Base-by-base conservation (phyloP, 768 basidiomycete genomes). In the Termitomyces sp. region DNA sequence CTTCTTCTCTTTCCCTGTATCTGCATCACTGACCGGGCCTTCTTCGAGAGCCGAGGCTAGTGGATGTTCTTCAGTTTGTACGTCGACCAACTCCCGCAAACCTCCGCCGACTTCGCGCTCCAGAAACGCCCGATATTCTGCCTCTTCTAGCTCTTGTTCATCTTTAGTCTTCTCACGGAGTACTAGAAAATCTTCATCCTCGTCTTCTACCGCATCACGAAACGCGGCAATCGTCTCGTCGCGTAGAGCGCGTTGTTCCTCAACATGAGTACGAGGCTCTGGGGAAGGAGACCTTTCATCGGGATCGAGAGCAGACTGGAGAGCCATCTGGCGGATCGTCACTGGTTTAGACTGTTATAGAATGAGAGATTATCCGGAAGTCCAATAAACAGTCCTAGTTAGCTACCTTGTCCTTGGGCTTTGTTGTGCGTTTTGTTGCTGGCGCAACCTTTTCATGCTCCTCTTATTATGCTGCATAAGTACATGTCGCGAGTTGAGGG, bases 161-260 rank as follows among this genome's bases (percentile, higher is more conserved):
- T 92, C 91, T 65, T 85, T 83, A 0, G 88, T 90, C 73, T 88
- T 91, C 60, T 89, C 88, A 40, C 92, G 81, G 3, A 85, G 86
- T 7, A 91, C 76, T 15, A 97, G 81, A 1, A 96, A 72, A 35
- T 78, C 81, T 20, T 68, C 81, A 38, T 69, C 73, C 3, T 67
- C 72, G 12, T 73, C 69, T 13, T 77, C 78, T 1, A 75, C 65
- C 24, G 77, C 77, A 33, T 65, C 59, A 59, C 91, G 88, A 74
- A 99, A 98, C 0, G 91, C 96, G 0, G 86, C 81, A 24, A 93
- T 91, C 0, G 92, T 94, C 71, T 97, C 95, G 39, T 82, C 78
- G 15, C 90, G 87, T 22, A 99, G 81, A 0, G 75, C 78, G 1
- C 74, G 76, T 72, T 96, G 91, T 69, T 96, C 94, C 71, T 94